These are phyloP conservation scores for Avena atlantica DNA, from an alignment of 176 grass and related monocot species.

Conservation along the genomic window DNA sequence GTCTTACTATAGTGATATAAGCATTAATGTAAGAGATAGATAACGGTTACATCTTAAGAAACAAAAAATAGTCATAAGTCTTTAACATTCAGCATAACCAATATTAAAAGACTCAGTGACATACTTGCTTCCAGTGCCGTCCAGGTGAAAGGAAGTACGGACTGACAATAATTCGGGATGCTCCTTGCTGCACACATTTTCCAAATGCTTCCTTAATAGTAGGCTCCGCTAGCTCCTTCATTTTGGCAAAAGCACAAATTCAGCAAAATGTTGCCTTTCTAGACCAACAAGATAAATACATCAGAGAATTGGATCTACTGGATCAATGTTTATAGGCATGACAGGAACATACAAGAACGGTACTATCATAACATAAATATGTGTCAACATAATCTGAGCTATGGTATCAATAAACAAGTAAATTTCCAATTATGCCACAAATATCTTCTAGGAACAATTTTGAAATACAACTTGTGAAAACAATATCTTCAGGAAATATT, in stretches of 20 bases:
- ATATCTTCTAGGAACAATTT: conserved; percentile 5
- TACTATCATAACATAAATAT: conserved; percentile 1
- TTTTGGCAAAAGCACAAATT: conserved; percentile 41
- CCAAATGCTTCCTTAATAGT: conserved; percentile 81
- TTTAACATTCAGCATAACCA: background rate
- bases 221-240: conserved; percentile 85
- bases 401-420: conserved; percentile 11
- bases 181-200: conserved; percentile 82
- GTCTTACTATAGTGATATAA: background rate
- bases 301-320: background rate
- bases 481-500: conserved; percentile 23
- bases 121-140: conserved; percentile 88
- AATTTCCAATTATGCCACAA: background rate
- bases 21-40: background rate
- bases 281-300: background rate
- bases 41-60: too few relatives aligned
- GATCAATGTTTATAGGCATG: background rate
- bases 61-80: background rate
- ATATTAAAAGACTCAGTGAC: background rate
- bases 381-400: background rate
- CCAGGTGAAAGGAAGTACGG: conserved; percentile 97
- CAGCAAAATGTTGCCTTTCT: conserved; percentile 5
- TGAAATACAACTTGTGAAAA: background rate
- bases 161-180: conserved; percentile 69
- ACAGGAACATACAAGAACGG: background rate